Evolutionary conservation across 177 flowering plant genomes (phyloP), one percentile per base, ranked within the genome.

Genomic region (Telopea speciosissima): DNA sequence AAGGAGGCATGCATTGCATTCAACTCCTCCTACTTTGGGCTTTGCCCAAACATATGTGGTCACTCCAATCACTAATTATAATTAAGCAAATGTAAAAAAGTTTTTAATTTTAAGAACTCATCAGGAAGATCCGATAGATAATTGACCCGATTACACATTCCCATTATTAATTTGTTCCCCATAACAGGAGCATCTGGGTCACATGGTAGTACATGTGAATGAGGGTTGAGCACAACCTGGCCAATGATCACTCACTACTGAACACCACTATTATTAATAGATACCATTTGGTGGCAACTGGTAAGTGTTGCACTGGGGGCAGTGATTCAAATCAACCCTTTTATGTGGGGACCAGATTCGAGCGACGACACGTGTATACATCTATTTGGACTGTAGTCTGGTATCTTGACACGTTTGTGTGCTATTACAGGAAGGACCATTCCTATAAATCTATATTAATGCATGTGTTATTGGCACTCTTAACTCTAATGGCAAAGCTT

Each of bases 131-230:
- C 40, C 40, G 40, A 36, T 8, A 0, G 40, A 36, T 8, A 0
- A 36, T 36, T 36, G 40, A 36, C 40, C 61, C 9, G 7, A 28
- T 19, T 0, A 26, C 66, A 63, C 66, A 0, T 63, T 5, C 22
- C 31, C 42, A 28, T 28, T 16, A 63, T 28, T 63, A 40, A 63
- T 63, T 14, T 63, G 42, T 28, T 28, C 66, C 66, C 42, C 66
- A 28, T 28, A 63, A 16, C 11, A 63, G 14, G n/a, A n/a, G 66
- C 66, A 63, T 5, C 66, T 63, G 65, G 65, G 40, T 63, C 66
- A 63, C 66, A 63, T 63, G 65, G 64, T 10, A 11, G 17, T 36
- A 59, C 74, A 66, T 72, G 74, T 72, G 65, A 24, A n/a, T n/a
- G n/a, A 62, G 19, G 3, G 23, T 28, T 28, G 31, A 10, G 42